Evolutionary conservation across 768 basidiomycete species (phyloP).

Genomic region (Mycena kentingensis): DNA sequence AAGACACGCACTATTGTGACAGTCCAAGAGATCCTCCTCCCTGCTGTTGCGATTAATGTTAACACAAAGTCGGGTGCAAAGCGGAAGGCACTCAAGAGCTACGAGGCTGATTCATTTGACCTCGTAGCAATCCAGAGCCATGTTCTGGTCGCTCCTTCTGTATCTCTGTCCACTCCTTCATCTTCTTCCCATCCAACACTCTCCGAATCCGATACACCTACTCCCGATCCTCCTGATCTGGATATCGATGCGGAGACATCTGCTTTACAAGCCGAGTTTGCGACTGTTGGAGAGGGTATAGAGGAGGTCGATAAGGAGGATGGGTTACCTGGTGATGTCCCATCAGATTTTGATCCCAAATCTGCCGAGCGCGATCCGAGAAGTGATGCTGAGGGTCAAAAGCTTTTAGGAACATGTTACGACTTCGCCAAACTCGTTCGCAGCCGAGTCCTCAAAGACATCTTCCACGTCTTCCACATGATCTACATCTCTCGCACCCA

Average conservation of each 20-base stretch:
- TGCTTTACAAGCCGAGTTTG: too few relatives aligned
- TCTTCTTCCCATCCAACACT: too few relatives aligned
- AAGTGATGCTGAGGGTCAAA: too few relatives aligned
- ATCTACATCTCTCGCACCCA: slow-evolving; percentile 1
- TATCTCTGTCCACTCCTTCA: background rate
- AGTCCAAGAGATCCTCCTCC: slow-evolving; percentile 6
- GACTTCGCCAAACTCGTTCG: background rate
- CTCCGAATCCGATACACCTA: too few relatives aligned
- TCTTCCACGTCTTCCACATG: slow-evolving; percentile 5
- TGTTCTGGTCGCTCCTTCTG: background rate
- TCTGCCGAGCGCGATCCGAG: too few relatives aligned
- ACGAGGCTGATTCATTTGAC: slow-evolving; percentile 3
- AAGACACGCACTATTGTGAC: slow-evolving; percentile 7
- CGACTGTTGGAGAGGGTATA: too few relatives aligned
- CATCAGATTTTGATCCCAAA: too few relatives aligned
- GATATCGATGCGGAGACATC: too few relatives aligned
- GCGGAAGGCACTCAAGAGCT: background rate
- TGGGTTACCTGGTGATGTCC: too few relatives aligned
- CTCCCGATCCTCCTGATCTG: too few relatives aligned
- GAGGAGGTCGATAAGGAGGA: too few relatives aligned
- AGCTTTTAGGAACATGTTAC: background rate
- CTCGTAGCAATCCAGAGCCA: slow-evolving; percentile 3
- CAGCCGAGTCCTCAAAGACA: slow-evolving; percentile 7
- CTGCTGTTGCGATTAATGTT: slow-evolving; percentile 1
- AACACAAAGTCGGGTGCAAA: background rate